Evolutionary conservation across 2,329 filamentous ascomycete species (phyloP).

Genomic region (Chaetomium sp.): DNA sequence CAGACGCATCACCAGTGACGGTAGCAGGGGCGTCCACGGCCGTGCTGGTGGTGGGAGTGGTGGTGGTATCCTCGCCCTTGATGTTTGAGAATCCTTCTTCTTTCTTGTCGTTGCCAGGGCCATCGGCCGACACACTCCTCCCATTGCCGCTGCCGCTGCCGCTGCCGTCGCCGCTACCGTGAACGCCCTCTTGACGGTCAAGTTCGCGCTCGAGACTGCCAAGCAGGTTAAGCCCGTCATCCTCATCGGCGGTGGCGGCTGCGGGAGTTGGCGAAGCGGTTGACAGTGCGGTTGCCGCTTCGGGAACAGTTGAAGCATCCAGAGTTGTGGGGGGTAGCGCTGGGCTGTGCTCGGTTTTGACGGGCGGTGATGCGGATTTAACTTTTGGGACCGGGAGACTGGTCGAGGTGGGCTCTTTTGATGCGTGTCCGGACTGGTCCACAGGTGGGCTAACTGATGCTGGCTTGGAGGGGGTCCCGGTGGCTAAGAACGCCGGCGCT

Average conservation of each 20-base stretch:
- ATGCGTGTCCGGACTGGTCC: background rate
- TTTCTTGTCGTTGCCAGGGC: background rate
- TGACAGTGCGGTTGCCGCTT: background rate
- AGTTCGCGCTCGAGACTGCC: slow-evolving; percentile 41
- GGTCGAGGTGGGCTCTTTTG: background rate
- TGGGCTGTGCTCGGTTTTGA: background rate
- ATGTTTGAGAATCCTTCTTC: too few relatives aligned
- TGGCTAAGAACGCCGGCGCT: background rate
- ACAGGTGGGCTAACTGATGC: background rate
- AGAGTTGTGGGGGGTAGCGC: slow-evolving; percentile 1
- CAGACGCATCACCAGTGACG: background rate
- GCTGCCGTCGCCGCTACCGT: background rate
- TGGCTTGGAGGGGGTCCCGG: background rate
- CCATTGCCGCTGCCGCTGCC: background rate
- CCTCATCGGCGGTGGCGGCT: slow-evolving; percentile 22
- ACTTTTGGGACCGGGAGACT: background rate
- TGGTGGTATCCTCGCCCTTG: too few relatives aligned
- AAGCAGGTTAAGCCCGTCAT: slow-evolving; percentile 38
- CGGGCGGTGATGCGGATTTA: background rate
- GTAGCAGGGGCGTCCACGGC: background rate
- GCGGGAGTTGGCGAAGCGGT: background rate
- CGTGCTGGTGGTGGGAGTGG: too few relatives aligned
- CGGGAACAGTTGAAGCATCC: background rate
- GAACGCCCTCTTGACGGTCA: slow-evolving; percentile 28
- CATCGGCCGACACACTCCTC: background rate